Evolutionary conservation across 495 filamentous ascomycete genomes (phyloP), one percentile per base, ranked within the genome.

Genomic region (Penicillium pancosmium): DNA sequence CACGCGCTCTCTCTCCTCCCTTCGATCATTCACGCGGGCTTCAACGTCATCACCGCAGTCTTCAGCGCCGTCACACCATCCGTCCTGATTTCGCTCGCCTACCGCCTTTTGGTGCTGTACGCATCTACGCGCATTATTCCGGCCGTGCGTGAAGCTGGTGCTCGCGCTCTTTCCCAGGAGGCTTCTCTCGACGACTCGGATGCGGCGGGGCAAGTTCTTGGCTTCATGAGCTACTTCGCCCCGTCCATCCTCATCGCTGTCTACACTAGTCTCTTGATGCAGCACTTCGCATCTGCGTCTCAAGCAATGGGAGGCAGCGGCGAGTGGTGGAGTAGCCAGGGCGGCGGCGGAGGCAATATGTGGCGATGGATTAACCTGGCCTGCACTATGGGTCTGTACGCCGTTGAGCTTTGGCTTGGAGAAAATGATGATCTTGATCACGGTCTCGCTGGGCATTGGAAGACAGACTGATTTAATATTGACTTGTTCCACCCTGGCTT

Each of bases 71-170:
- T 98, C 61, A 97, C 94, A 0, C 92, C 94, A 1, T 94, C 90
- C 10, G 92, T 98, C 35, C 87, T 98, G 70, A 93, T 97, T 61
- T 96, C 91, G 9, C 85, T 98, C 23, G 86, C 89, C 18, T 98
- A 97, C 69, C 90, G 94, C 43, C 85, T 96, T 18, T 89, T 93
- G 58, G 94, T 98, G 10, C 87, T 97, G 69, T 98, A 97, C 73
- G 90, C 92, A 54, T 90, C 91, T 10, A 96, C 92, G n/a, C 87
- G 92, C 49, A 97, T 98, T 63, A 97, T 98, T 50, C 94, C 94
- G 3, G 92, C 93, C 1, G 87, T 98, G 4, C 85, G 90, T 21
- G 92, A 96, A 67, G 86, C 88, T 23, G 93, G 93, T 12, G 90
- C 91, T 10, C 83, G 86, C 41, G 91, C 89, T 9, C 79, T 96